These are phyloP conservation scores for Trichophyton benhamiae DNA, from an alignment of 2,329 filamentous ascomycete species.

Conservation along the genomic window DNA sequence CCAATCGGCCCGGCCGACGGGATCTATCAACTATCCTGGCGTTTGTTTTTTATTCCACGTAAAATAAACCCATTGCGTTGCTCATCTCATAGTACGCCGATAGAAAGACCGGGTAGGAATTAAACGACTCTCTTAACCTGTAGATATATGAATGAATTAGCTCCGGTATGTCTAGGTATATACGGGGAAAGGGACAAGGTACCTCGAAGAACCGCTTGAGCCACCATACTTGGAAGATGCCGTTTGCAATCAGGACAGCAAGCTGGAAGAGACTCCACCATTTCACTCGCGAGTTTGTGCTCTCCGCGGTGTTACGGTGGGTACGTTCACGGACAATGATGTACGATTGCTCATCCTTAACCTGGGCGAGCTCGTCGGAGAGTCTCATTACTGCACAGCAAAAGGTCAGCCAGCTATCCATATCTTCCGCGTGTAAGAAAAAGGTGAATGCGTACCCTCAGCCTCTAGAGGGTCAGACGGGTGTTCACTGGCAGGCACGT, in stretches of 20 bases:
- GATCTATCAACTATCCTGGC: neutral
- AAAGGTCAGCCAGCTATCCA: neutral
- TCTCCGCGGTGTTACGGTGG: slow-evolving; percentile 96
- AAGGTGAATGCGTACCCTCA: slow-evolving; percentile 49
- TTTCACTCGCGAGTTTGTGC: slow-evolving; percentile 93
- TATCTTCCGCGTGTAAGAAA: neutral
- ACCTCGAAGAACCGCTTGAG: slow-evolving; percentile 95
- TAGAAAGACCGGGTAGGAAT: neutral
- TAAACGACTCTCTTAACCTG: slow-evolving; percentile 39
- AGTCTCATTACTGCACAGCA: slow-evolving; percentile 58
- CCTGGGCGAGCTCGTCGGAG: slow-evolving; percentile 73
- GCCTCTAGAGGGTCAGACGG: slow-evolving; percentile 77
- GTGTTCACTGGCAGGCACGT: slow-evolving; percentile 78
- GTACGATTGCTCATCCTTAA: slow-evolving; percentile 97
- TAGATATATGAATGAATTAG: slow-evolving; percentile 10
- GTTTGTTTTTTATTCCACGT: neutral
- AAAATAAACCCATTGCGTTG: neutral
- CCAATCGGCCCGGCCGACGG: neutral
- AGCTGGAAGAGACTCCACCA: slow-evolving; percentile 99
- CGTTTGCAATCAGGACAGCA: slow-evolving; percentile 74
- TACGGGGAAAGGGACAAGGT: slow-evolving; percentile 17
- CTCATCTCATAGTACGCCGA: neutral
- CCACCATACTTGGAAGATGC: slow-evolving; percentile 99
- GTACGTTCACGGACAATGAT: slow-evolving; percentile 90
- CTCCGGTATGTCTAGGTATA: no score